Base-by-base conservation (phyloP, 228 moss, liverwort and hornwort species). In the Sphagnum magellanicum region DNA sequence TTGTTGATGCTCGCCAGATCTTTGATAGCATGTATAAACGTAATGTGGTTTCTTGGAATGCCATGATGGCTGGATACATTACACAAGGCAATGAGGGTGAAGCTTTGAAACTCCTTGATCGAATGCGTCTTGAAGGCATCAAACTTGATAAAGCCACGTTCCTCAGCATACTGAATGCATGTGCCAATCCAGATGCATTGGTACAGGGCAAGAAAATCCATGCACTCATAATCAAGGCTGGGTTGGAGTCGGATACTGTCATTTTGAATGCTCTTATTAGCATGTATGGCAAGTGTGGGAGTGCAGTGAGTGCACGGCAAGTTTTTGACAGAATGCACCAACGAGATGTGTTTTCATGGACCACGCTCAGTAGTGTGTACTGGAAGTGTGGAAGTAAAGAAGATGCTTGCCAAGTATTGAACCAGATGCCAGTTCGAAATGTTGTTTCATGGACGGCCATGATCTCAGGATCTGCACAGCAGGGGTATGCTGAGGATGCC, bases 321-420 rank as follows among this genome's bases (percentile, higher is more conserved):
- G 67, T 68, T 10, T 68, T 68, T 68, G 8, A 51, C 3, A 68
- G 12, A n/a, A 52, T 68, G 67, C 17, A 50, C 4, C 12, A 51
- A 32, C 50, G 52, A 4, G 51, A 53, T 68, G 67, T 68, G 50
- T 13, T 68, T 8, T 68, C 67, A 51, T 73, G 66, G 72, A 73
- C 72, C 1, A 63, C 71, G 6, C 48, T 71, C 48, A 62, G 81
- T 50, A 69, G 76, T 75, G 81, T 83, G 68, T 83, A 81, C 60
- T 75, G 83, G 14, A 83, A 81, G 52, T 72, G 72, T 63, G 72
- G 78, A 51, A 70, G 73, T 46, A 76, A 76, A 16, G 55, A 57
- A 50, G 76, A 78, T 70, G 83, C 87, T 32, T 32, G 32, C 32
- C 32, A 32, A 32, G 32, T 32, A 32, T 32, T 32, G 3, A 32